Evolutionary conservation across 2,329 filamentous ascomycete genomes (phyloP).

Genomic region (Talaromyces pinophilus): DNA sequence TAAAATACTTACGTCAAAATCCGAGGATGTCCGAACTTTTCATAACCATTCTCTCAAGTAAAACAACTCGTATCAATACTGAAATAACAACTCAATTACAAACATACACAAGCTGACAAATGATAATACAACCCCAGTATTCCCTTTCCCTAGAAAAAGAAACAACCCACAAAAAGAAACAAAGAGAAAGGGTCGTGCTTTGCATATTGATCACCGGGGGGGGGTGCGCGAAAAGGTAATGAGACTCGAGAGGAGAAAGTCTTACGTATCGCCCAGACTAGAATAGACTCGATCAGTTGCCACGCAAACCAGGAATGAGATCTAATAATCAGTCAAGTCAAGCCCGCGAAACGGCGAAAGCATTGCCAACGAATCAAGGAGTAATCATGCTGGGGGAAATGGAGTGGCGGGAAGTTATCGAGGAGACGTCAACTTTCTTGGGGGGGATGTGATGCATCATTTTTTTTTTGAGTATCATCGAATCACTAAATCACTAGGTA

Average conservation of each 20-base stretch:
- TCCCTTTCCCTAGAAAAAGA: background rate
- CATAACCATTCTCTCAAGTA: background rate
- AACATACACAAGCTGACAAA: background rate
- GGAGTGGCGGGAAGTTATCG: background rate
- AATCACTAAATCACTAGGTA: background rate
- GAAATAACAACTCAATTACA: background rate
- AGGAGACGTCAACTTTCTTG: background rate
- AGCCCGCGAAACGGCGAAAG: background rate
- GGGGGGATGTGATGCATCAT: slow-evolving; percentile 1
- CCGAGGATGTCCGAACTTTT: background rate
- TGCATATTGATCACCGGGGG: background rate
- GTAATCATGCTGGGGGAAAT: background rate
- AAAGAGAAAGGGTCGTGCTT: slow-evolving; percentile 1
- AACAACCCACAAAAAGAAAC: background rate
- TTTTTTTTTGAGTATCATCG: background rate
- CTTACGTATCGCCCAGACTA: background rate
- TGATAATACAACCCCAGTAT: background rate
- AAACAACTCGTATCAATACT: background rate
- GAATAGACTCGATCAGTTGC: background rate
- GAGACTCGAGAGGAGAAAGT: background rate
- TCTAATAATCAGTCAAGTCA: background rate
- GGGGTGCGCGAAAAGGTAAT: background rate
- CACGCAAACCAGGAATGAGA: background rate
- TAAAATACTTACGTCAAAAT: background rate
- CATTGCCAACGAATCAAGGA: background rate